Evolutionary conservation across 106 monocot genomes (phyloP).

Genomic region (Iris macrosiphon): DNA sequence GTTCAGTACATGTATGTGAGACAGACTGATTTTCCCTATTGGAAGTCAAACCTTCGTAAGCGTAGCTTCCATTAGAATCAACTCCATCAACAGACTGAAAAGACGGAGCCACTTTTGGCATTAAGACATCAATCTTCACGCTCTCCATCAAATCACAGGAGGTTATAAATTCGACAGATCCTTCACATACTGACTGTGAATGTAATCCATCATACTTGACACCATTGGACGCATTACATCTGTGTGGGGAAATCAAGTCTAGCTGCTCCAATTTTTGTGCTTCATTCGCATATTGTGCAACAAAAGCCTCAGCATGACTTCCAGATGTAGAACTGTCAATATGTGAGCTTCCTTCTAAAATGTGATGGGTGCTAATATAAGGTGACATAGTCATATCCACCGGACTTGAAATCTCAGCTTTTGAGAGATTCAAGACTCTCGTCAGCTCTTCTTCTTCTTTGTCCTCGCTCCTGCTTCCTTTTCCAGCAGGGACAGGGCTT

Average conservation of each 20-base stretch:
- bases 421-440: constrained; percentile 57
- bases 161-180: not conserved
- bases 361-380: constrained; percentile 10
- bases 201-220: constrained; percentile 6
- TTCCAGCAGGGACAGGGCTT: constrained; percentile 8
- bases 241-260: constrained; percentile 3
- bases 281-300: constrained; percentile 3
- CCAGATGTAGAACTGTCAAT: constrained; percentile 3
- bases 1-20: constrained; percentile 3
- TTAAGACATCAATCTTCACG: not conserved
- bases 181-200: constrained; percentile 10
- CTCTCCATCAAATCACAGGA: constrained; percentile 3
- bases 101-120: constrained; percentile 3
- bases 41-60: constrained; percentile 5
- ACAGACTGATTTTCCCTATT: constrained; percentile 6
- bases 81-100: constrained; percentile 3
- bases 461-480: constrained; percentile 45
- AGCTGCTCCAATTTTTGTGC: constrained; percentile 11
- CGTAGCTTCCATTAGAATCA: constrained; percentile 3
- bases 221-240: constrained; percentile 1
- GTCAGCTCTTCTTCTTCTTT: constrained; percentile 65
- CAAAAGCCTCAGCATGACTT: constrained; percentile 5
- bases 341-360: constrained; percentile 11
- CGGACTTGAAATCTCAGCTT: constrained; percentile 16
- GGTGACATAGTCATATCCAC: constrained; percentile 7